Evolutionary conservation across 805 yeast genomes (phyloP).

Genomic region (Pichia phayaonensis): DNA sequence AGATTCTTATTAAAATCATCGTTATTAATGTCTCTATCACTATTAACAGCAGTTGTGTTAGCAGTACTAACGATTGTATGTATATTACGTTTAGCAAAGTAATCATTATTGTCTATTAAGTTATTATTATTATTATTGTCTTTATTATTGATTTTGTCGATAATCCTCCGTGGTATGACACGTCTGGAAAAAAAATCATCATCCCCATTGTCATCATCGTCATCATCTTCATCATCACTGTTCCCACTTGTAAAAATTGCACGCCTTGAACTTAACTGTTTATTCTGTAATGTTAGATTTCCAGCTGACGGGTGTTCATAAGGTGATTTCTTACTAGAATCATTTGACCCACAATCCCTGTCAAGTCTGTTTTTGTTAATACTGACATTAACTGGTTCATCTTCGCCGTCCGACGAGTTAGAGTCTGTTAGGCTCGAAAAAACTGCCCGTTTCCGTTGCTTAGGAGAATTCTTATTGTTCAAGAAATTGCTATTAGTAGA

Average conservation of each 20-base stretch:
- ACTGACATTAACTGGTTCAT: neutral
- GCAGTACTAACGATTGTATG: neutral
- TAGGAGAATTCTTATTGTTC: neutral
- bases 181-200: neutral
- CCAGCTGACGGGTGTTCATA: neutral
- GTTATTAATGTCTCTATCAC: neutral
- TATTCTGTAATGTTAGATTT: neutral
- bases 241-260: slow-evolving; percentile 5
- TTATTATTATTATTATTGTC: neutral
- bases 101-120: neutral
- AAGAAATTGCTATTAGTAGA: neutral
- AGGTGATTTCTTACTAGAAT: slow-evolving; percentile 5
- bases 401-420: neutral
- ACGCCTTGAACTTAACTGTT: neutral
- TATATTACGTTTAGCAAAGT: neutral
- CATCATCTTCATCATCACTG: slow-evolving; percentile 2
- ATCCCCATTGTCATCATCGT: neutral
- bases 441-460: neutral
- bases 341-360: slow-evolving; percentile 1
- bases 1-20: neutral
- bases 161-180: neutral
- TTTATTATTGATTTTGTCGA: neutral
- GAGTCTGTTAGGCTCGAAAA: neutral
- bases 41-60: neutral
- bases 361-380: neutral